Conservation (phyloP, 768 basidiomycete species). For the Leccinum sublutescens region DNA sequence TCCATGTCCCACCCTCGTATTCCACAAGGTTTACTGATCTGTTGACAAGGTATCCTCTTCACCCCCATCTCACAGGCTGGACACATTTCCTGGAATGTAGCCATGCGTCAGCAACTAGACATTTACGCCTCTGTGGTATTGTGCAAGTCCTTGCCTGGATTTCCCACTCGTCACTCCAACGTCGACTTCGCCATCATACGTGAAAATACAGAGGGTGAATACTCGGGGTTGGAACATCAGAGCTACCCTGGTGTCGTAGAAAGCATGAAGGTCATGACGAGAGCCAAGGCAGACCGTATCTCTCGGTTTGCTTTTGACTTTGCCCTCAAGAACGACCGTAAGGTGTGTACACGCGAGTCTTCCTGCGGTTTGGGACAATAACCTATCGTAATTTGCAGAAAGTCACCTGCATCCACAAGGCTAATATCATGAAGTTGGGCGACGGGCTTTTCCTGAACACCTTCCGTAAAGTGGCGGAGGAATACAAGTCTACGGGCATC, state of each 20-base stretch:
- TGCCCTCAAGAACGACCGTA: slow-evolving; percentile 96
- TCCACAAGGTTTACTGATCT: slow-evolving; percentile 4
- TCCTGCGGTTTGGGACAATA: background rate
- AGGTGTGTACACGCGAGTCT: slow-evolving; percentile 48
- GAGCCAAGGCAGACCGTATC: slow-evolving; percentile 94
- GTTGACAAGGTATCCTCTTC: slow-evolving; percentile 84
- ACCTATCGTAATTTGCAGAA: slow-evolving; percentile 52
- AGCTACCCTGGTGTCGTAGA: slow-evolving; percentile 98
- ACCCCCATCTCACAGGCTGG: slow-evolving; percentile 95
- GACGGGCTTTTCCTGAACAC: slow-evolving; percentile 99
- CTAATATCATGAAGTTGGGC: slow-evolving; percentile 99
- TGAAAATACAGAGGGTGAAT: slow-evolving; percentile 99
- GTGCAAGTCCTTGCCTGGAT: slow-evolving; percentile 96
- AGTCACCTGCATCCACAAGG: slow-evolving; percentile 99
- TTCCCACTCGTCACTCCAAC: slow-evolving; percentile 92
- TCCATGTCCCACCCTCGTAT: slow-evolving; percentile 2
- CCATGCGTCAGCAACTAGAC: slow-evolving; percentile 99
- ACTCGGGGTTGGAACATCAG: slow-evolving; percentile 97
- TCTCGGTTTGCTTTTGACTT: slow-evolving; percentile 98
- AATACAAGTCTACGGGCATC: slow-evolving; percentile 92
- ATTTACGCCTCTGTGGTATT: slow-evolving; percentile 98
- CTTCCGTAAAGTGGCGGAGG: slow-evolving; percentile 94
- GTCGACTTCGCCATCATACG: slow-evolving; percentile 99
- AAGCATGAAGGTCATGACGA: slow-evolving; percentile 94
- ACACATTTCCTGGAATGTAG: slow-evolving; percentile 99